Base-by-base conservation (phyloP, 2,329 filamentous ascomycete genomes). In the Exophiala sideris region DNA sequence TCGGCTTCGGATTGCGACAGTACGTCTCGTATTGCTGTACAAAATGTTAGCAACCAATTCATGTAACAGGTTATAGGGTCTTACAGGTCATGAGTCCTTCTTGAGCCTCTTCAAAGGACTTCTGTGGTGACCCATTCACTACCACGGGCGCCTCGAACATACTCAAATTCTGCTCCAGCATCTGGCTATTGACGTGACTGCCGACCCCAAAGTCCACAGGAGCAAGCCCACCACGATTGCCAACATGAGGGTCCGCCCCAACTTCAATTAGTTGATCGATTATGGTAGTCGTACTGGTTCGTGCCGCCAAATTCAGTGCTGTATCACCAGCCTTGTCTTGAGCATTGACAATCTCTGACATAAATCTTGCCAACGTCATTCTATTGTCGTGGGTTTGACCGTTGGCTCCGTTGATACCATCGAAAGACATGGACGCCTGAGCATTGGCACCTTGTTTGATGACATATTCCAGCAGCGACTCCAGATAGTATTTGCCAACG, bases 261-360 rank as follows among this genome's bases (percentile, higher is more conserved):
- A 99, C 91, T 71, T 99, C 94, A 9, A 97, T 79, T 32, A 99
- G 78, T 68, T 99, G 94, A n/a, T 91, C 92, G 54, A 97, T 95
- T 64, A 99, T 96, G 65, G 90, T 95, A 51, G 88, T 81, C 68
- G 96, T 97, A 18, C 91, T 90, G 62, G 96, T 95, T 57, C 94
- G 82, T 1, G 94, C 91, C 1, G 92, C 94, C 58, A 97, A 86
- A 63, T 96, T 96, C 16, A 99, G 77, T 0, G 94, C 94, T 0
- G 94, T 99, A 67, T 99, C 95, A 0, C 94, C 94, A 33, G 88
- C 88, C 65, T 91, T 91, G 70, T 99, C 94, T 65, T 92, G 88
- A 0, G 91, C 87, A 65, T 99, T 97, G 56, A 99, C 92, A 70
- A 99, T 95, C 67, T 97, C 91, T 45, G 88, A 89, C 82, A 99